Conservation (phyloP, 2,329 filamentous ascomycete genomes). For the Fusarium poae region DNA sequence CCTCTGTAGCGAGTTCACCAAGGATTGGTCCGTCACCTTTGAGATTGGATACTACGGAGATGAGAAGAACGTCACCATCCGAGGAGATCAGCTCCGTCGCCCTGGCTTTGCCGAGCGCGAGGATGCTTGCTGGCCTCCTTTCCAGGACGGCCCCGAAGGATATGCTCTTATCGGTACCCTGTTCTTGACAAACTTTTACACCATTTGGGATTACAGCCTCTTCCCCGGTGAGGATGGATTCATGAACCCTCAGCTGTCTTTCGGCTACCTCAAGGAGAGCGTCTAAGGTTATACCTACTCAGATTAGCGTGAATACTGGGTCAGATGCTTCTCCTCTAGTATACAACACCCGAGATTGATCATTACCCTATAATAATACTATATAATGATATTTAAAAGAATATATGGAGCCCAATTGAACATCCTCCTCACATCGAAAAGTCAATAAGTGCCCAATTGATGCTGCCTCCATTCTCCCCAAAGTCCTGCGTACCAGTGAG, state of each 20-base stretch:
- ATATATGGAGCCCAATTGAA: neutral
- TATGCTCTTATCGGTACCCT: constrained; percentile 51
- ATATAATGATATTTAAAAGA: neutral
- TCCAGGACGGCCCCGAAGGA: constrained; percentile 44
- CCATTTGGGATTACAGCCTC: constrained; percentile 51
- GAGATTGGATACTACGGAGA: constrained; percentile 43
- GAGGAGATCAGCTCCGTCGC: constrained; percentile 50
- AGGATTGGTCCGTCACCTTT: constrained; percentile 53
- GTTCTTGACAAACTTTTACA: constrained; percentile 53
- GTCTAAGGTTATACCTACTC: neutral
- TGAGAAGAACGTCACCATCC: constrained; percentile 48
- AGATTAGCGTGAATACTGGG: neutral
- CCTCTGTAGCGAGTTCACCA: constrained; percentile 54
- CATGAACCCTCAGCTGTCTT: constrained; percentile 37
- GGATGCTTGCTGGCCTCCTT: constrained; percentile 55
- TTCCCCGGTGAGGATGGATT: constrained; percentile 1
- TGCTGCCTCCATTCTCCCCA: constrained; percentile 16
- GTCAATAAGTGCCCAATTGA: constrained; percentile 25
- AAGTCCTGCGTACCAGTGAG: constrained; percentile 11
- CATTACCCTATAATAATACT: neutral
- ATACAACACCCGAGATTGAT: neutral
- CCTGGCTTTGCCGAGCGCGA: constrained; percentile 53
- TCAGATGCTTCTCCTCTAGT: too few species aligned
- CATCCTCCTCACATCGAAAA: neutral
- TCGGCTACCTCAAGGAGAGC: constrained; percentile 42